Evolutionary conservation across 805 yeast species (phyloP).

Genomic region (Yarrowia divulgata): DNA sequence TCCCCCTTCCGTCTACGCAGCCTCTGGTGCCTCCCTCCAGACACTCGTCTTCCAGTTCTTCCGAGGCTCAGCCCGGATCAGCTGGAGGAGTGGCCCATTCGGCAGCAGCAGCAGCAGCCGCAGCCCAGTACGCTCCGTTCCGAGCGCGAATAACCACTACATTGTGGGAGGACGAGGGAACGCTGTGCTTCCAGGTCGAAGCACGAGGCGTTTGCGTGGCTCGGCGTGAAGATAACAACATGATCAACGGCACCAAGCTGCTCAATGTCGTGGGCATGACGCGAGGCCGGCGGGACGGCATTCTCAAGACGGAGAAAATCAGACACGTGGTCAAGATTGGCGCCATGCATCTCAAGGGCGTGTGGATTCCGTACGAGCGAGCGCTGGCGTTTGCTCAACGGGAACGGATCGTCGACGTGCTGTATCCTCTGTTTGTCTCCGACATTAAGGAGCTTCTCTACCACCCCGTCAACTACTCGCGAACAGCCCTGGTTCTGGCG

Average conservation of each 20-base stretch:
- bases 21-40: conserved; percentile 4
- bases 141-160: conserved; percentile 74
- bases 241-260: conserved; percentile 86
- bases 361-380: conserved; percentile 88
- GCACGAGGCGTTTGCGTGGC: conserved; percentile 81
- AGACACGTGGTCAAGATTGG: conserved; percentile 87
- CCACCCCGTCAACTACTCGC: conserved; percentile 49
- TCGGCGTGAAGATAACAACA: conserved; percentile 84
- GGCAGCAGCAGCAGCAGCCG: conserved; percentile 23
- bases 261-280: conserved; percentile 87
- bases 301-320: conserved; percentile 75
- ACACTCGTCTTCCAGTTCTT: conserved; percentile 13
- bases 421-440: conserved; percentile 75
- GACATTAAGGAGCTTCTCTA: conserved; percentile 55
- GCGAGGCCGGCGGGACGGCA: conserved; percentile 88
- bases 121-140: conserved; percentile 40
- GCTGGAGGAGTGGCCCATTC: neutral
- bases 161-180: conserved; percentile 88
- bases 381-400: conserved; percentile 82
- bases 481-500: conserved; percentile 49
- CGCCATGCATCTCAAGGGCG: conserved; percentile 87
- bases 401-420: conserved; percentile 73
- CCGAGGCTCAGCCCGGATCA: conserved; percentile 10
- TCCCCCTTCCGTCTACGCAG: neutral
- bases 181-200: conserved; percentile 84